Evolutionary conservation across 225 moss, liverwort and hornwort genomes (phyloP), one percentile per base, ranked within the genome.

Genomic region (Thuidium tamariscinum): DNA sequence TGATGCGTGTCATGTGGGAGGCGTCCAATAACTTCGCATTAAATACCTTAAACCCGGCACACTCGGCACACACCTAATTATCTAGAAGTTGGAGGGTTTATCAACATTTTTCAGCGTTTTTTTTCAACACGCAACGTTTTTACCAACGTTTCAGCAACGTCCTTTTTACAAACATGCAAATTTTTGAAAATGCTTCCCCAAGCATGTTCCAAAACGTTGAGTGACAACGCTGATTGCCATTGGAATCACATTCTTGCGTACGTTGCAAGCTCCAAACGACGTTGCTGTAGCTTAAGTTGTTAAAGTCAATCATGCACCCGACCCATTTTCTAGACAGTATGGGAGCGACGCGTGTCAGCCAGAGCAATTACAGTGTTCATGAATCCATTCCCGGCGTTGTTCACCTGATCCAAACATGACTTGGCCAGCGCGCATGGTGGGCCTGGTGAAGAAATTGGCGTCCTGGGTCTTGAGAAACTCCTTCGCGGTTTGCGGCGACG

Each of bases 361-460:
- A 10, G 18, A 72, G 46, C 30, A 46, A 46, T n/a, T n/a, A n/a
- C n/a, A n/a, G n/a, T n/a, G n/a, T n/a, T n/a, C n/a, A n/a, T n/a
- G n/a, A n/a, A n/a, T n/a, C n/a, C n/a, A n/a, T n/a, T n/a, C n/a
- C n/a, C n/a, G n/a, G n/a, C n/a, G n/a, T n/a, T n/a, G 39, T 27
- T 80, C 55, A 88, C 79, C 88, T 71, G 61, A 80, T n/a, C 80
- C 88, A 57, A 84, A 88, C 74, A 88, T 32, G 61, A 84, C 83
- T 61, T 86, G 78, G 55, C 84, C 79, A 62, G 74, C 65, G 60
- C 68, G 30, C 18, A 34, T 0, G 11, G 84, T 32, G 7, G 85
- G 82, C n/a, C 85, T 82, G n/a, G 41, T 7, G 51, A 51, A 70
- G 59, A 88, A 90, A 85, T 88, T 82, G 34, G 79, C 74, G 41